These are phyloP conservation scores for Torulaspora quercuum DNA, from an alignment of 805 yeast species.

Conservation along the genomic window DNA sequence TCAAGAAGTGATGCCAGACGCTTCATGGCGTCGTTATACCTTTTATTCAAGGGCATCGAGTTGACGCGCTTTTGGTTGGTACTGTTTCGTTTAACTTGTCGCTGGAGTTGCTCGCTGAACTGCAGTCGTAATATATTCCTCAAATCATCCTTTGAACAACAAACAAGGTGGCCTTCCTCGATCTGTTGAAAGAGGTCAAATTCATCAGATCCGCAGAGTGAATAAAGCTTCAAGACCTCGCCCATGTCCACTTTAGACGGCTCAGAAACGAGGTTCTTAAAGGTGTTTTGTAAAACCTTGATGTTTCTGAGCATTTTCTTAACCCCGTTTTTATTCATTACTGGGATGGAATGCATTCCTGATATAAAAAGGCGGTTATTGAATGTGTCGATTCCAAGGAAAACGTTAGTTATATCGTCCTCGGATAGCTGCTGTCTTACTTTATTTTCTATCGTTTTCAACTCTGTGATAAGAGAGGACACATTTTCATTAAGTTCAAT, in stretches of 20 bases:
- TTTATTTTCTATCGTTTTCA: slow-evolving; percentile 30
- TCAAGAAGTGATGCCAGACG: slow-evolving; percentile 16
- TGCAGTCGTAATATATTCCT: slow-evolving; percentile 32
- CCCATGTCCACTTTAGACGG: slow-evolving; percentile 26
- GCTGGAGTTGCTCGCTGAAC: slow-evolving; percentile 32
- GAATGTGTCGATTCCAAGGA: slow-evolving; percentile 29
- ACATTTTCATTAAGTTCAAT: slow-evolving; percentile 32
- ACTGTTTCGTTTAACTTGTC: slow-evolving; percentile 23
- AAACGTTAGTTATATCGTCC: slow-evolving; percentile 21
- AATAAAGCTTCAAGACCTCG: slow-evolving; percentile 24
- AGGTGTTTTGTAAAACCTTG: slow-evolving; percentile 32
- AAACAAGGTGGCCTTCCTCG: slow-evolving; percentile 20
- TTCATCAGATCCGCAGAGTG: slow-evolving; percentile 27
- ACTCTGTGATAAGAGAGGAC: slow-evolving; percentile 27
- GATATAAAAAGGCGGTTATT: slow-evolving; percentile 25
- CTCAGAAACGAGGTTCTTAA: slow-evolving; percentile 25
- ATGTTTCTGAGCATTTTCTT: slow-evolving; percentile 34
- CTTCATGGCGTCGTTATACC: slow-evolving; percentile 30
- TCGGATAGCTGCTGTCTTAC: slow-evolving; percentile 23
- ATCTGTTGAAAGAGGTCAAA: slow-evolving; percentile 20
- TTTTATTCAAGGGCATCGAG: slow-evolving; percentile 28
- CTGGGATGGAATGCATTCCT: slow-evolving; percentile 27
- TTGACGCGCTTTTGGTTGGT: slow-evolving; percentile 17
- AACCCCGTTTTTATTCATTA: slow-evolving; percentile 31
- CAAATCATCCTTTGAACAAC: slow-evolving; percentile 22